Percentiles rank a stretch among this genome's conserved stretches.
Conservation (phyloP, 139 green algal genomes). For the Haematococcus lacustris region DNA sequence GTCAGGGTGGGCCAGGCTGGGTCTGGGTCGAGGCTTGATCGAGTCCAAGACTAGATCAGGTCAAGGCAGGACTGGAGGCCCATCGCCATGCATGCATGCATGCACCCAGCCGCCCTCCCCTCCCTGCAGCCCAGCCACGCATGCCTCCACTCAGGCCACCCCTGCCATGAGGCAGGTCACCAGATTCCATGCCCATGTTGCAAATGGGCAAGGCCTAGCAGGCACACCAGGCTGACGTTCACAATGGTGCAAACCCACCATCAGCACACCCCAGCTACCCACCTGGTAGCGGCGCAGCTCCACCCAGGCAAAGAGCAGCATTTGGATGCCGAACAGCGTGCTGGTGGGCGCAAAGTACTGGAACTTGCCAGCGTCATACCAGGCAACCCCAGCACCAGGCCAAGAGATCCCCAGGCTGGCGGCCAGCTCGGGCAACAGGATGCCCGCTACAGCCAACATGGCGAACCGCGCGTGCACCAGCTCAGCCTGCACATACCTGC, state of each 20-base stretch:
- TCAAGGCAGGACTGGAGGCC: neutral
- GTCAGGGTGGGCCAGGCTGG: neutral
- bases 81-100: neutral
- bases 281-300: slow-evolving; percentile 48
- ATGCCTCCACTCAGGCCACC: too few species aligned
- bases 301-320: slow-evolving; percentile 67
- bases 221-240: too few species aligned
- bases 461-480: slow-evolving; percentile 49
- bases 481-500: slow-evolving; percentile 46
- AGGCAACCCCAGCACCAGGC: slow-evolving; percentile 22
- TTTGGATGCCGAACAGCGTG: slow-evolving; percentile 54
- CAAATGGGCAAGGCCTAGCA: too few species aligned
- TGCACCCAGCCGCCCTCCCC: neutral
- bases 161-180: too few species aligned
- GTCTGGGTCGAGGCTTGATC: neutral
- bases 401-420: slow-evolving; percentile 18
- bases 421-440: slow-evolving; percentile 45
- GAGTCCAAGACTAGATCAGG: neutral
- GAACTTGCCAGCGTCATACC: slow-evolving; percentile 48
- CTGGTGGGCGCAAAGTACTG: slow-evolving; percentile 41
- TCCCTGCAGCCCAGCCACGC: too few species aligned
- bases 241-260: too few species aligned
- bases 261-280: too few species aligned
- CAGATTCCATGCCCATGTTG: too few species aligned
- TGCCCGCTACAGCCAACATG: slow-evolving; percentile 60